Evolutionary conservation across 768 basidiomycete species (phyloP), one percentile per base, ranked within the genome.

Genomic region (Suillus subalutaceus): DNA sequence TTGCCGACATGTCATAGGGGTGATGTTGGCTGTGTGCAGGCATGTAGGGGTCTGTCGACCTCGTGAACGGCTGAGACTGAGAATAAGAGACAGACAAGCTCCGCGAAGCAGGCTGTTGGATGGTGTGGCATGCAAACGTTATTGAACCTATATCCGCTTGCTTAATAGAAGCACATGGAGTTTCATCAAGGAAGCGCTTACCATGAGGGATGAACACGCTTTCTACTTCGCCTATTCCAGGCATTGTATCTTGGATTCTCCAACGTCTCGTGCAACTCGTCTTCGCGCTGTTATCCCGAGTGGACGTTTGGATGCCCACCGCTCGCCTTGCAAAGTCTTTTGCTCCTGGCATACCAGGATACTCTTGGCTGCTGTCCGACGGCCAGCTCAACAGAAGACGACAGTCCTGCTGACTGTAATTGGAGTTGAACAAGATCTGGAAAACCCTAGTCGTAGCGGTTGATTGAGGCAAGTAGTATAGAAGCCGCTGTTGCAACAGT

Each of bases 151-250:
- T 32, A 69, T 44, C 20, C 63, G 44, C 30, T 20, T 37, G 57
- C 7, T 52, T 63, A 67, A 69, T 56, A 71, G 71, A 68, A 76
- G 70, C 71, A 63, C 75, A 74, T 77, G 75, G 72, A 57, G 67
- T 77, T 77, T 77, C 77, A 74, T 77, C 77, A 77, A 73, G 77
- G 68, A 63, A 74, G 66, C 72, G 72, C 86, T 71, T 75, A 90
- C 93, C 93, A 86, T 95, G 92, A 75, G 93, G 93, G 78, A 94
- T 93, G 78, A 92, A 94, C 68, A 94, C 90, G 79, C 91, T 93
- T 75, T 94, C 92, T 37, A 94, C 90, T 77, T 89, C 86, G 66
- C 83, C 84, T 65, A 85, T 82, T 44, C 85, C 83, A 73, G 83
- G 81, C 83, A 91, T 86, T 70, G 80, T 80, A 74, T 90, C 90